Evolutionary conservation across 139 green algal genomes (phyloP), one percentile per base, ranked within the genome.

Genomic region (Tetradesmus lagerheimii): DNA sequence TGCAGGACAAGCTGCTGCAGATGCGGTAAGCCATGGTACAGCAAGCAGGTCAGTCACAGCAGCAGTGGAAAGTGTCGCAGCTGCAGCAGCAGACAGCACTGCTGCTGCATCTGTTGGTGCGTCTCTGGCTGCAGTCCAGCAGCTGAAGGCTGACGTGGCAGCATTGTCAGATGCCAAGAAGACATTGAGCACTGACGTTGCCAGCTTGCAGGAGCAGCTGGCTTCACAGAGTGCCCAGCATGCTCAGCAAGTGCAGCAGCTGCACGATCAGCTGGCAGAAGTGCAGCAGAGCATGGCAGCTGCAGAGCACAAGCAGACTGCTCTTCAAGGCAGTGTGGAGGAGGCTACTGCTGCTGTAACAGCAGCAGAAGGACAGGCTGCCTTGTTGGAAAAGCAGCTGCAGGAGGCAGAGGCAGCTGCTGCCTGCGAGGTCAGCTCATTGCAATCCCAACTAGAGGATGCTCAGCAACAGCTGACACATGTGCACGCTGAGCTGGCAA

Each of bases 331-430:
- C 35, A 41, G 29, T 16, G 20, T 83, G 35, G 15, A 53, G 37
- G 77, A 83, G 3, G 41, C 35, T 34, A n/a, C 34, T 53, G 37
- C 15, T 83, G 77, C 77, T 20, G 77, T 47, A 71, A 31, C 80
- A 43, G n/a, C 41, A 74, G 80, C 80, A 31, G 80, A 71, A 75
- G 80, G 31, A 43, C 47, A 86, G 27, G 80, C 80, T 2, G 80
- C 39, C 16, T 45, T 75, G 43, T 27, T 74, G 1, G 41, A 14
- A 53, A 45, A 83, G 38, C 77, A 57, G 77, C 35, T 83, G 37
- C 34, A 43, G 29, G 77, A 37, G 35, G 34, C 35, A 29, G 35
- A 83, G 77, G 35, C 41, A 15, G 37, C 11, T 41, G 77, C 39
- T 83, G 37, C 39, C 12, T 20, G 41, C 29, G 23, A 43, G 43